A percentile compares a stretch with the other conserved stretches of the same genome.
These are phyloP conservation scores for Mollisiaceae sp. DNA, from an alignment of 2,329 filamentous ascomycete species.

Conservation along the genomic window DNA sequence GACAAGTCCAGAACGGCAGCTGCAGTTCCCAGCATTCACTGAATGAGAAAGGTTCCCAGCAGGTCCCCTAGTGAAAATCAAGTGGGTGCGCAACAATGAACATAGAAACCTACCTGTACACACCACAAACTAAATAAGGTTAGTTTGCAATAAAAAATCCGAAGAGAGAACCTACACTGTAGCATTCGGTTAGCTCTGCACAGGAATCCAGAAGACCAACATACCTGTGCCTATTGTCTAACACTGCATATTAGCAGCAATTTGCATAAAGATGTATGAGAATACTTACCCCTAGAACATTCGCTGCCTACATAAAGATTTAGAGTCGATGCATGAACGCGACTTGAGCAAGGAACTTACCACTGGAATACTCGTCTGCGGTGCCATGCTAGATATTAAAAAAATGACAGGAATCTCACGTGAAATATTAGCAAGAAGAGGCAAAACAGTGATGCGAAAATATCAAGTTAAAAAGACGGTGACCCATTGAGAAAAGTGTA, in stretches of 20 bases:
- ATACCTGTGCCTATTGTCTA: conserved; percentile 21
- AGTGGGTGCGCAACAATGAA: not conserved
- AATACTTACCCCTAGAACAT: conserved; percentile 16
- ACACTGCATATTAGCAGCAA: not conserved
- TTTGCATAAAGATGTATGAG: not conserved
- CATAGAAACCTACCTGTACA: conserved; percentile 12
- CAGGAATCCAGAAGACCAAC: not conserved
- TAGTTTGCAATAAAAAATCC: not conserved
- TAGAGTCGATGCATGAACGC: not conserved
- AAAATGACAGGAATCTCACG: not conserved
- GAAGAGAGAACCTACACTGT: not conserved
- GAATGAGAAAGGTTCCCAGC: no score
- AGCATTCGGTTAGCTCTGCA: not conserved
- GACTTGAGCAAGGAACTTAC: not conserved
- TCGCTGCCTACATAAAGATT: conserved; percentile 8
- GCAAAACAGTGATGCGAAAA: not conserved
- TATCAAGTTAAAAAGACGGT: not conserved
- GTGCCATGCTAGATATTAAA: conserved; percentile 11
- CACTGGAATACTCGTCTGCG: conserved; percentile 17
- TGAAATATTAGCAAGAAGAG: not conserved
- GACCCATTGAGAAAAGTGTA: not conserved
- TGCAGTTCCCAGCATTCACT: not conserved
- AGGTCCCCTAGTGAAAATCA: no score
- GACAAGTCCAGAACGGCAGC: not conserved
- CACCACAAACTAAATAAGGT: conserved; percentile 13